These are phyloP conservation scores for Rhodotorula mucilaginosa DNA, from an alignment of 1,284 basidiomycete species.

Conservation along the genomic window DNA sequence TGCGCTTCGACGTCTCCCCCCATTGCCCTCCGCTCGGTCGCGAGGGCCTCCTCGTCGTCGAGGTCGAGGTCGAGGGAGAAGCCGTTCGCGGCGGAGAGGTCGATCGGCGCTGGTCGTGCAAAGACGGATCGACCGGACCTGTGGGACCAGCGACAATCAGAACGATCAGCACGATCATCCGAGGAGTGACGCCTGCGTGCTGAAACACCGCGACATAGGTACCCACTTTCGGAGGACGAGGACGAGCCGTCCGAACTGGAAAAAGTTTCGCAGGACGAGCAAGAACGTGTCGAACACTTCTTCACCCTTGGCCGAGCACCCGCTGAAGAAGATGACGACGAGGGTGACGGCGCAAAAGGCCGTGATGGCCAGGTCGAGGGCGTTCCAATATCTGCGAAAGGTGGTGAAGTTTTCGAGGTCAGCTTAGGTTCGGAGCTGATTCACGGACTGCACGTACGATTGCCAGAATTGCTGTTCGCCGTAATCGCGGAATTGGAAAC, in stretches of 20 bases:
- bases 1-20: slow-evolving; percentile 41
- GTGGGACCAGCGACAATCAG: neutral
- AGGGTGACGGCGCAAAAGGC: slow-evolving; percentile 81
- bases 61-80: slow-evolving; percentile 61
- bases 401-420: neutral
- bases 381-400: slow-evolving; percentile 55
- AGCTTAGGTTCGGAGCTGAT: neutral
- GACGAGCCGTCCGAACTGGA: slow-evolving; percentile 85
- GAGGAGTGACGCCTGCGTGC: too few species aligned
- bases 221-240: slow-evolving; percentile 84
- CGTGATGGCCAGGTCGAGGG: slow-evolving; percentile 80
- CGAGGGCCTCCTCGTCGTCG: slow-evolving; percentile 57
- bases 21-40: slow-evolving; percentile 36
- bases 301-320: slow-evolving; percentile 78
- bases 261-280: slow-evolving; percentile 80
- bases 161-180: too few species aligned
- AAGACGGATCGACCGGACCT: slow-evolving; percentile 94
- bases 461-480: slow-evolving; percentile 83
- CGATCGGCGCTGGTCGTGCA: slow-evolving; percentile 84
- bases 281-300: slow-evolving; percentile 85
- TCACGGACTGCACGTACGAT: slow-evolving; percentile 53
- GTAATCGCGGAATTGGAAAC: too few species aligned
- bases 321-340: slow-evolving; percentile 75
- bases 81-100: slow-evolving; percentile 60
- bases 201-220: too few species aligned